Evolutionary conservation across 2,329 filamentous ascomycete genomes (phyloP).

Genomic region (Fusarium sp.): DNA sequence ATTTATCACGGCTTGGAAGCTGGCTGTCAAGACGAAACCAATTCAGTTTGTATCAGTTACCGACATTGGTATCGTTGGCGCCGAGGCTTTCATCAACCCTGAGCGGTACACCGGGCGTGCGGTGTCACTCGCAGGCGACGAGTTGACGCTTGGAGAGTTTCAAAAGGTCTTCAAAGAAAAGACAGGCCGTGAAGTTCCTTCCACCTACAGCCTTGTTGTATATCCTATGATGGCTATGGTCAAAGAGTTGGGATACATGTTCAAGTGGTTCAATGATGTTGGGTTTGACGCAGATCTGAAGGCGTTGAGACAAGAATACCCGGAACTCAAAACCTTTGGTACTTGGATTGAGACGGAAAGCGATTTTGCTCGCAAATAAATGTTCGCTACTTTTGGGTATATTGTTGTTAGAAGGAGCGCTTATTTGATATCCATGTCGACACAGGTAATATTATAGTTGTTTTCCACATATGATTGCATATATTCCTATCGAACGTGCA

Average conservation of each 20-base stretch:
- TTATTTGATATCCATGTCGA: neutral
- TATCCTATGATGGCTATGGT: slow-evolving; percentile 27
- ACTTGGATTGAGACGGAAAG: slow-evolving; percentile 23
- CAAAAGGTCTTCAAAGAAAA: slow-evolving; percentile 13
- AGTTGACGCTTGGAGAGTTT: slow-evolving; percentile 13
- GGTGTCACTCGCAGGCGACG: slow-evolving; percentile 19
- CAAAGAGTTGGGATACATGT: slow-evolving; percentile 27
- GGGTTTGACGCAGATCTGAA: slow-evolving; percentile 21
- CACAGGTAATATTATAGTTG: neutral
- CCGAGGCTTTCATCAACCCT: slow-evolving; percentile 14
- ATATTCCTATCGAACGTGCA: neutral
- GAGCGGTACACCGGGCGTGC: slow-evolving; percentile 13
- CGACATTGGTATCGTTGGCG: slow-evolving; percentile 13
- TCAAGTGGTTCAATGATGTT: slow-evolving; percentile 28
- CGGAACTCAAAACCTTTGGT: slow-evolving; percentile 8
- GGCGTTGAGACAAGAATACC: slow-evolving; percentile 14
- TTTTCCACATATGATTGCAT: too few species aligned
- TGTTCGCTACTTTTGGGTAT: too few species aligned
- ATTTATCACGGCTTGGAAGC: slow-evolving; percentile 51
- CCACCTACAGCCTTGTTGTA: slow-evolving; percentile 17
- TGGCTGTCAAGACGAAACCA: slow-evolving; percentile 47
- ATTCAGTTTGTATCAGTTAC: slow-evolving; percentile 27
- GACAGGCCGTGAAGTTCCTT: slow-evolving; percentile 6
- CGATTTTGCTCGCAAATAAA: slow-evolving; percentile 15
- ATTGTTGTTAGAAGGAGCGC: neutral